Conservation (phyloP, 108 stramenopile genomes). For the Craspedostauros australis region DNA sequence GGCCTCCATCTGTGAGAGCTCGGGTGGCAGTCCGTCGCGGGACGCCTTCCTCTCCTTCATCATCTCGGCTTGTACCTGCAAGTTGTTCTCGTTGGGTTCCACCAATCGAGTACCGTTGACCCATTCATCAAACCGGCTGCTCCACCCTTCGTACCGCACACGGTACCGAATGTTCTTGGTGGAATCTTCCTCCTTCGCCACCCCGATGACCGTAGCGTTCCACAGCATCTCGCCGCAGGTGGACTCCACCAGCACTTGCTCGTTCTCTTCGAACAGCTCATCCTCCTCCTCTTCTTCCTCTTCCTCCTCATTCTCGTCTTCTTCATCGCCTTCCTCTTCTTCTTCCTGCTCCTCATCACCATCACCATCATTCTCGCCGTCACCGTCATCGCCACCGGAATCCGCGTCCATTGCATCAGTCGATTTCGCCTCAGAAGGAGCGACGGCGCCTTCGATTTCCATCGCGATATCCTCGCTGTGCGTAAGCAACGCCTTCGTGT, state of each 20-base stretch:
- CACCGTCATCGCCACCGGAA: no score
- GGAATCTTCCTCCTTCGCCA: constrained; percentile 33
- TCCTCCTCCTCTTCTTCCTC: constrained; percentile 10
- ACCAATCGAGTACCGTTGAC: constrained; percentile 59
- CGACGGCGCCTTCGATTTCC: no score
- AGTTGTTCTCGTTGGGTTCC: constrained; percentile 59
- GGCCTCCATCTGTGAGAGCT: constrained; percentile 46
- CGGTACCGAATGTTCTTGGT: constrained; percentile 38
- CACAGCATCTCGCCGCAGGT: constrained; percentile 34
- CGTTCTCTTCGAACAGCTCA: constrained; percentile 39
- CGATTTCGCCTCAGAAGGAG: no score
- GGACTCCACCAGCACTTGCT: constrained; percentile 60
- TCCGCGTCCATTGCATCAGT: no score
- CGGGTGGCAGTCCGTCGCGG: constrained; percentile 31
- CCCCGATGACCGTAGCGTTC: constrained; percentile 58
- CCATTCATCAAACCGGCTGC: constrained; percentile 81
- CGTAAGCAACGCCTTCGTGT: background rate
- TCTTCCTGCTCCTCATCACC: background rate
- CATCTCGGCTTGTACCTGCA: constrained; percentile 48
- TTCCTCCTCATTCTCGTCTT: background rate
- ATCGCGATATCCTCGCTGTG: background rate
- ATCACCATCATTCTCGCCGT: no score
- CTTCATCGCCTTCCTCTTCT: background rate
- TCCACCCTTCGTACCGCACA: constrained; percentile 79
- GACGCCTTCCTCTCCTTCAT: constrained; percentile 27